phyloP scores from a whole-genome alignment of 2,329 filamentous ascomycete species.

The Aureobasidium melanogenum region DNA sequence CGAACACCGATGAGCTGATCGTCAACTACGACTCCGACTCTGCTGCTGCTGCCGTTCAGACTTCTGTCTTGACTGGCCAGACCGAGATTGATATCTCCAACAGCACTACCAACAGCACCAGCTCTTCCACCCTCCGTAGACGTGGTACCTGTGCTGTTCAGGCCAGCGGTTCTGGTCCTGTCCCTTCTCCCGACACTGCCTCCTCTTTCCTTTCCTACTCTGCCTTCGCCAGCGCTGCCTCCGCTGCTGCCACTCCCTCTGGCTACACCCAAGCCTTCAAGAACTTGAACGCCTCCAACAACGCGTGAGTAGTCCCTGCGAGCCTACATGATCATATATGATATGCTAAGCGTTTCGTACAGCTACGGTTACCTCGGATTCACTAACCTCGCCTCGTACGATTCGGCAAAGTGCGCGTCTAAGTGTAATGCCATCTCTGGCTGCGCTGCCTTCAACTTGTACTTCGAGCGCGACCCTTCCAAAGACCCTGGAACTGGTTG shows the following conservation, averaged over 20 bases:
- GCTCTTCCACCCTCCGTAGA: background rate
- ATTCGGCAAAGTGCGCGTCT: constrained; percentile 22
- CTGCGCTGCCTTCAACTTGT: constrained; percentile 29
- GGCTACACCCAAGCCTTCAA: constrained; percentile 22
- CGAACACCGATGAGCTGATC: constrained; percentile 7
- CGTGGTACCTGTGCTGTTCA: constrained; percentile 8
- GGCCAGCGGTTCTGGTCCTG: constrained; percentile 15
- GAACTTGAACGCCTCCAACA: constrained; percentile 17
- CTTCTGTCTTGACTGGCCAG: constrained; percentile 1
- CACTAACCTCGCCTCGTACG: constrained; percentile 23
- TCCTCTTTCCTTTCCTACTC: constrained; percentile 21
- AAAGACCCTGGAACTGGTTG: constrained; percentile 25
- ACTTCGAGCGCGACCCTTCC: constrained; percentile 28
- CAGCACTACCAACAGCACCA: constrained; percentile 9
- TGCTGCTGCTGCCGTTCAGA: constrained; percentile 9
- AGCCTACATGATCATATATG: background rate
- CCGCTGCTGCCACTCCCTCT: constrained; percentile 18
- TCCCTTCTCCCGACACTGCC: constrained; percentile 25
- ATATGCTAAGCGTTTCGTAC: background rate
- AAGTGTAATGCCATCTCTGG: constrained; percentile 22
- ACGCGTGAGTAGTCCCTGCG: background rate
- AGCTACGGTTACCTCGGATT: constrained; percentile 23
- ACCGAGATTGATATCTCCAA: constrained; percentile 1
- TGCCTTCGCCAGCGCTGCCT: constrained; percentile 18
- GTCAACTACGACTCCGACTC: constrained; percentile 12